Evolutionary conservation across 2,329 filamentous ascomycete genomes (phyloP), one percentile per base, ranked within the genome.

Genomic region (Paecilomyces sp.): DNA sequence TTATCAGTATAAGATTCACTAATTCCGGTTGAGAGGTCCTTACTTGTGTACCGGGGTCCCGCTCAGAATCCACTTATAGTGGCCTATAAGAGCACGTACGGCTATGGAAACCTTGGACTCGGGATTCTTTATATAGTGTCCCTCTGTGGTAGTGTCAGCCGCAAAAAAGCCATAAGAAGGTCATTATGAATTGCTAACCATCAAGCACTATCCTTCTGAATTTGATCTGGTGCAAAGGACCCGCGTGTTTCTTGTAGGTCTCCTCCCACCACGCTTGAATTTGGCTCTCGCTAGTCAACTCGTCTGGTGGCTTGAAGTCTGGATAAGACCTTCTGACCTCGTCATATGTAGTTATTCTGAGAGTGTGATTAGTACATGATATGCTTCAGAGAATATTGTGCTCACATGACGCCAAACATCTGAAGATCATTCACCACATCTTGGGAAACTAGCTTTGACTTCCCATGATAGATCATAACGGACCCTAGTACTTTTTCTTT

Each of bases 151-250:
- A 56, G 18, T 41, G 31, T 57, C 41, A 28, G 31, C 36, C 36
- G 57, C 28, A 28, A 18, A 1, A 22, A 11, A 31, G 22, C n/a
- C 9, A 7, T 47, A 13, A 15, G 13, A 12, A 25, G 41, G 41
- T 22, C 8, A 18, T 47, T 18, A 6, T 22, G 25, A 31, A 57
- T 24, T 30, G 51, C 67, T 58, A 65, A 71, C 75, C 75, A 36
- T 78, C 75, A 6, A 78, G 65, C n/a, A 77, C 68, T n/a, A 77
- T 74, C 1, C 75, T 67, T 25, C 68, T 68, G 58, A 72, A 78
- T 4, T 70, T 69, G 31, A 76, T 65, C 25, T 59, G 58, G 62
- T 77, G 75, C 3, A 78, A 60, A 2, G 67, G 65, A 1, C 75
- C 75, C 30, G 64, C 60, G 9, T 68, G 61, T 5, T 67, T 28